Evolutionary conservation across 2,329 filamentous ascomycete genomes (phyloP).

Genomic region (Hypoxylon sp.): DNA sequence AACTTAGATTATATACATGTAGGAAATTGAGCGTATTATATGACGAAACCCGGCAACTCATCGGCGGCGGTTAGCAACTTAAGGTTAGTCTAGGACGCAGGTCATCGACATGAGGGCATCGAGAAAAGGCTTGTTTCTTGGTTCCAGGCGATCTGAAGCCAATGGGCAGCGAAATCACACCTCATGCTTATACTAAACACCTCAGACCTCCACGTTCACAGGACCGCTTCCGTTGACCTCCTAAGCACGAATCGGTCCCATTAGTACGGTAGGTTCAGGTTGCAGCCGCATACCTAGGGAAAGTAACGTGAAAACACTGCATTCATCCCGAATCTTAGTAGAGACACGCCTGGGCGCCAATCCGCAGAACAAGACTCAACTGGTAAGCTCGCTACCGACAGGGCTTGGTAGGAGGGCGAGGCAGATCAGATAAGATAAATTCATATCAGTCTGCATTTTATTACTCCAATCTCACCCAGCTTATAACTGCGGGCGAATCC

Average conservation of each 20-base stretch:
- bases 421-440: constrained; percentile 12
- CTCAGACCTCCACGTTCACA: constrained; percentile 3
- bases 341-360: background rate
- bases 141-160: background rate
- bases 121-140: constrained; percentile 6
- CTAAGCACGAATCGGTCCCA: background rate
- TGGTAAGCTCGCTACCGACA: background rate
- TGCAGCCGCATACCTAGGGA: constrained; percentile 12
- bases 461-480: background rate
- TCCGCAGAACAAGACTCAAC: background rate
- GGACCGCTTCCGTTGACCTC: background rate
- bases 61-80: background rate
- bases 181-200: background rate
- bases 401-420: background rate
- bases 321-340: background rate
- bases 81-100: constrained; percentile 15
- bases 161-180: background rate
- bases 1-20: background rate
- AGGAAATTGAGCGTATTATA: background rate
- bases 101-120: background rate
- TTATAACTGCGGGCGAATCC: background rate
- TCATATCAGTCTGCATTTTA: background rate
- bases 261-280: background rate
- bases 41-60: constrained; percentile 3
- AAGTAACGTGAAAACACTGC: background rate